Evolutionary conservation across 2,329 filamentous ascomycete genomes (phyloP), one percentile per base, ranked within the genome.

Genomic region (Cladophialophora psammophila): DNA sequence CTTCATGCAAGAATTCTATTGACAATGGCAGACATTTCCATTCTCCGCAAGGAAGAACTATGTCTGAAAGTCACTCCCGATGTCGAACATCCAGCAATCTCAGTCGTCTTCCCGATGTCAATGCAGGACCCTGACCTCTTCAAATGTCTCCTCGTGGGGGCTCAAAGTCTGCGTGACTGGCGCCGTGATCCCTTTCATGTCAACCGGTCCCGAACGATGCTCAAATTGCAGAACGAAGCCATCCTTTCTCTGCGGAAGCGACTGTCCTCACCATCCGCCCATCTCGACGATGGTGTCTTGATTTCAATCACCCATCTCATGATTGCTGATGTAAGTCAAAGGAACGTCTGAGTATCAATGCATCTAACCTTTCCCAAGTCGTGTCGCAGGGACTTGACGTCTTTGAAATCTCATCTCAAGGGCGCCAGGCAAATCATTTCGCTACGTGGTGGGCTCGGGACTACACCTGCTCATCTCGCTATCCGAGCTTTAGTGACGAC

Each of bases 131-230:
- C 68, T 26, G 61, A 57, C 9, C 58, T 69, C 1, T 69, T 65
- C 54, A 65, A 65, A 55, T 65, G 62, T 40, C 57, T 69, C 35
- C 54, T 69, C 12, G 58, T 64, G 18, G 68, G 61, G 7, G 68
- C 68, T 9, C 68, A 69, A 56, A 69, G 68, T 50, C 59, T 67
- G 2, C 64, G 65, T 55, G 68, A 69, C 50, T 67, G 65, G 64
- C 68, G 68, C 20, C 68, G 68, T 36, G 57, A 60, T 26, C 64
- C 68, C 42, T 53, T 42, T 12, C 61, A 65, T 12, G 54, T 59
- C 18, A 45, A 67, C 32, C 62, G 54, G 6, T 66, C 68, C 8
- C 48, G 42, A 2, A 48, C 60, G 5, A 63, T 67, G 62, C 53
- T 65, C 48, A 56, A 58, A 9, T 42, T 66, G 20, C 59, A 69